Evolutionary conservation across 495 filamentous ascomycete species (phyloP), one percentile per base, ranked within the genome.

Genomic region (Penicillium coffeae): DNA sequence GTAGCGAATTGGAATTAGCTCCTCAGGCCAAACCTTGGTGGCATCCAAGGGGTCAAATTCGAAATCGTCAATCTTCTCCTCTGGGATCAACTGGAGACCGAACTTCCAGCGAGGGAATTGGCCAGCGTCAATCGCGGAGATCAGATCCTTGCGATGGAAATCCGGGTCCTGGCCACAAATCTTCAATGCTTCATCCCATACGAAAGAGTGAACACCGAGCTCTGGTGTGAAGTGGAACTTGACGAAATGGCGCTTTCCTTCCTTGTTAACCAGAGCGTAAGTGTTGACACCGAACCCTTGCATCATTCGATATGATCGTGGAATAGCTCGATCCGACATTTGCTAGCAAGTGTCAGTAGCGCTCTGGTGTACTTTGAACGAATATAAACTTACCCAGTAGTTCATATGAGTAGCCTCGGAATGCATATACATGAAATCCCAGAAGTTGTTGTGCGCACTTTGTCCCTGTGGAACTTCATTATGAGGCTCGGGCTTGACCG

Each of bases 21-120:
- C 87, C 56, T 95, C 88, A 0, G 90, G 90, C 89, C 88, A 95
- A 30, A 93, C 58, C 68, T 96, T 95, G 27, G 90, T 95, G n/a
- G 89, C 85, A 55, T 96, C 90, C 6, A 95, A 75, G 47, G 92
- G 86, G 58, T 95, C 90, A 40, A 95, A 95, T 3, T 95, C 88
- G 54, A 95, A 95, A 38, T 90, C 82, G 56, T 93, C 71, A 59
- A 86, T 74, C 34, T 85, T 74, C 12, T 74, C 75, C 49, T 91
- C 88, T 0, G 84, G 79, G 33, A 91, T 80, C 2, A 80, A 68
- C 57, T 95, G 90, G 41, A 94, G 81, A 18, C 84, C 88, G 56
- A 94, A 92, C 58, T 84, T 85, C 88, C 88, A 95, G 52, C 84
- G 87, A 5, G 72, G 89, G 60, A 76, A 94, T 0, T 69, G 62